Base-by-base conservation (phyloP, 345 rosid genomes). In the Barbarea vulgaris region DNA sequence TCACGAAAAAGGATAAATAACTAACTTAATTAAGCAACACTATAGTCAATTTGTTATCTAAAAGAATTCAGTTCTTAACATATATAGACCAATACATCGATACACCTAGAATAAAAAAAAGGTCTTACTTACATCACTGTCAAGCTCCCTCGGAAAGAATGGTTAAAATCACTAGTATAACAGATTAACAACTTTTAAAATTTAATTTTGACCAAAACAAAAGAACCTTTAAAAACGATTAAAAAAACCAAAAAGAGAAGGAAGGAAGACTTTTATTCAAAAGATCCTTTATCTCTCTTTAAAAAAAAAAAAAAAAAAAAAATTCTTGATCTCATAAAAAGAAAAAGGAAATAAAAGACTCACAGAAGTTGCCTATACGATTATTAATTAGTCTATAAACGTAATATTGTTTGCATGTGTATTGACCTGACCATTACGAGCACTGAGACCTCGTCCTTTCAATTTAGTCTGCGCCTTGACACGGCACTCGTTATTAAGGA, bases 381-480 rank as follows among this genome's bases (percentile, higher is more conserved):
- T n/a, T n/a, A n/a, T n/a, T 10, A 46, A 10, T 9, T 15, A 37
- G 30, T 19, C 46, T 1, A 64, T 0, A 36, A 75, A 57, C 31
- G 54, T 10, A 48, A n/a, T 4, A 9, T 24, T 39, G 64, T 61
- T 61, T 69, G 74, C 47, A 68, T 76, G 69, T 46, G 19, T 25
- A 55, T 68, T 68, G 74, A 76, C 79, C 36, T 6, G 68, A 75
- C 69, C 36, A 51, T 57, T 5, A 27, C 53, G 6, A 46, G 41
- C 58, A 56, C 72, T 59, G 18, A 48, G 79, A 75, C 68, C 44
- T 60, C 22, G 74, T 68, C 79, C 41, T 13, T 54, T 76, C 75
- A 53, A 76, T 12, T 33, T 33, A 33, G 80, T 63, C 75, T 77
- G 70, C 80, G 80, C 64, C 64, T 61, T 62, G 65, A 76, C 79